Conservation (phyloP, 352 stramenopile species). For the Phytophthora rubi region DNA sequence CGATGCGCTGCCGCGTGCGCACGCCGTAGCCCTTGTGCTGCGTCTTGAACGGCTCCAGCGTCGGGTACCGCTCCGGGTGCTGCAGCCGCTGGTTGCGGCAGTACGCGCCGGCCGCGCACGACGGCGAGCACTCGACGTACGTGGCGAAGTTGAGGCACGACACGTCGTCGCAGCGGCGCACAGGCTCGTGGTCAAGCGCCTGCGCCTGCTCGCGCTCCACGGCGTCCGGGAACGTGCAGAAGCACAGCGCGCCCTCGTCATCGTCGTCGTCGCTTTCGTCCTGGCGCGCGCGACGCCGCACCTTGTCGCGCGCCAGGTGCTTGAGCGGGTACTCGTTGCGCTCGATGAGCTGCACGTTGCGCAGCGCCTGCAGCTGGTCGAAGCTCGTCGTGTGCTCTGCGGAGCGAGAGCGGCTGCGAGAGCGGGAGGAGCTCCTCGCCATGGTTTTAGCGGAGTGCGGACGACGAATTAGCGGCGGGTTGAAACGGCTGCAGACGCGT, state of each 20-base stretch:
- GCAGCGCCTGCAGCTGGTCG: constrained; percentile 74
- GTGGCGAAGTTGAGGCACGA: constrained; percentile 91
- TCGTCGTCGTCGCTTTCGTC: constrained; percentile 48
- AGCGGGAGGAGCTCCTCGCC: neutral
- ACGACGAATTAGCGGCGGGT: neutral
- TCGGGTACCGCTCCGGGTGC: constrained; percentile 65
- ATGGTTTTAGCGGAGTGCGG: neutral
- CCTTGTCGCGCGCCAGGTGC: constrained; percentile 52
- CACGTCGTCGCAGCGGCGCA: constrained; percentile 77
- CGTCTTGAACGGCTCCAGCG: constrained; percentile 80
- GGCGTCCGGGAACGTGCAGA: constrained; percentile 56
- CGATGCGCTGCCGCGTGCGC: constrained; percentile 66
- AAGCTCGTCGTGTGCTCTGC: constrained; percentile 28
- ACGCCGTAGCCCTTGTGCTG: constrained; percentile 89
- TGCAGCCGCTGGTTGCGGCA: constrained; percentile 85
- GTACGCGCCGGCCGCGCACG: constrained; percentile 53
- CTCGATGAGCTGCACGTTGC: constrained; percentile 63
- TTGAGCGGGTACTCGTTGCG: constrained; percentile 79
- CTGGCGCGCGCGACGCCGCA: constrained; percentile 34
- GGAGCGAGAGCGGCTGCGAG: neutral
- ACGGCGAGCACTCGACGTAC: constrained; percentile 77
- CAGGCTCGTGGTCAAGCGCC: constrained; percentile 1
- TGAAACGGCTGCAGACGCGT: neutral
- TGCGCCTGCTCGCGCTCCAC: constrained; percentile 44
- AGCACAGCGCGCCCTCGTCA: constrained; percentile 57